Base-by-base conservation (phyloP, 2,329 filamentous ascomycete species). In the Fusarium nurragi region DNA sequence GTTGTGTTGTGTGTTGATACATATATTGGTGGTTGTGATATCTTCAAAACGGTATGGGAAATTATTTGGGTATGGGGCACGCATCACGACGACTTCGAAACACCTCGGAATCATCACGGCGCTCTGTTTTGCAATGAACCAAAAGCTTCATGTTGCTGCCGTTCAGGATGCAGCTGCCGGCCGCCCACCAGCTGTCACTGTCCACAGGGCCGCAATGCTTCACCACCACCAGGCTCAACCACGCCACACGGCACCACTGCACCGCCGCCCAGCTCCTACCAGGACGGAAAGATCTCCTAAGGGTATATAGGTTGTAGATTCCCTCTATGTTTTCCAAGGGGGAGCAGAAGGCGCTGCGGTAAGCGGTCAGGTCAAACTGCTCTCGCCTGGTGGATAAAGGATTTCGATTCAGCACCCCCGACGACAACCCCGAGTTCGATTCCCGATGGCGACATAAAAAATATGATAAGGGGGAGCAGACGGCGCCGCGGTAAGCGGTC, bases 341-440 rank as follows among this genome's bases (percentile, higher is more conserved):
- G 46, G 59, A 52, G 60, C 65, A 70, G 55, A 30, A 54, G 71
- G 71, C 71, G 69, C 65, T 63, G 61, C 54, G 58, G 71, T 43
- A 59, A 71, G 49, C 66, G 68, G 67, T 74, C 70, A 67, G 71
- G 71, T 60, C 71, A 74, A 74, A 65, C 64, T 71, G 66, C 43
- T 50, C 52, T 50, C 41, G 51, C 45, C 44, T 44, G 64, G 60
- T 51, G 65, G 60, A 62, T 57, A 56, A 56, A 40, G 51, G 39
- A 28, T 4, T 21, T 22, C 36, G 37, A 22, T 9, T 32, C 26
- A 34, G 34, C 34, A 28, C 30, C 28, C 16, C 22, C 32, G n/a
- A n/a, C n/a, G n/a, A n/a, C n/a, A 26, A 63, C 43, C 47, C 25
- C 30, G 23, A 53, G 56, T 71, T 69, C 68, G 60, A 71, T 41